Evolutionary conservation across 331 rosid species (phyloP).

Genomic region (Ulmus americana): DNA sequence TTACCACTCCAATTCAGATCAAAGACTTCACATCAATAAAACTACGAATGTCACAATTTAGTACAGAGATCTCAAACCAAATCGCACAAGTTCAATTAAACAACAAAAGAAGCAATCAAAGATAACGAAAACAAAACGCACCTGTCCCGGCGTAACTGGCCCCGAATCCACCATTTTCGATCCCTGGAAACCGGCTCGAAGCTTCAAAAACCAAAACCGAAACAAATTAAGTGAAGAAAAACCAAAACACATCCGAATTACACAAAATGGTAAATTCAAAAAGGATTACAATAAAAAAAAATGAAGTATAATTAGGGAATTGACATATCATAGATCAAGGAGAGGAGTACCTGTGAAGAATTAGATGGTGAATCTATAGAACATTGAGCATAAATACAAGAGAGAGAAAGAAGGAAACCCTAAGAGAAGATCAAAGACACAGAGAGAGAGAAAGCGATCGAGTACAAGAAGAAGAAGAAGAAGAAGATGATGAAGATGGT

Average conservation of each 20-base stretch:
- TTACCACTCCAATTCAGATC: conserved; percentile 10
- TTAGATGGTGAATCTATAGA: conserved; percentile 32
- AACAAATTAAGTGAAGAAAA: conserved; percentile 11
- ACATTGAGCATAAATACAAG: conserved; percentile 36
- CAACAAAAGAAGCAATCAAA: conserved; percentile 8
- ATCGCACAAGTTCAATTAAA: conserved; percentile 2
- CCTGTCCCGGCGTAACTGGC: conserved; percentile 87
- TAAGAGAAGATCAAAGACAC: conserved; percentile 14
- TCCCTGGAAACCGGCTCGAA: conserved; percentile 37
- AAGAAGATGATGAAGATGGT: conserved; percentile 21
- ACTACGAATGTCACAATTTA: background rate
- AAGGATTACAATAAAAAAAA: too few species aligned
- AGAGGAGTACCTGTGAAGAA: conserved; percentile 27
- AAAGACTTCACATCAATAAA: conserved; percentile 8
- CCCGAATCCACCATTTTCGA: conserved; percentile 63
- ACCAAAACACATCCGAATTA: conserved; percentile 14
- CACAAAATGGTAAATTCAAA: background rate
- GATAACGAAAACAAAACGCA: conserved; percentile 14
- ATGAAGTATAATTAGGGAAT: conserved; percentile 2
- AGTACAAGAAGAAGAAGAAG: conserved; percentile 24
- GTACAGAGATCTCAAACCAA: conserved; percentile 16
- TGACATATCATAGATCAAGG: conserved; percentile 26
- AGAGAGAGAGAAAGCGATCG: conserved; percentile 28
- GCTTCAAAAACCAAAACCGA: conserved; percentile 34
- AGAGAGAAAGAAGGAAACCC: conserved; percentile 18